Conservation (phyloP, 805 yeast genomes). For the Metschnikowia cubensis region DNA sequence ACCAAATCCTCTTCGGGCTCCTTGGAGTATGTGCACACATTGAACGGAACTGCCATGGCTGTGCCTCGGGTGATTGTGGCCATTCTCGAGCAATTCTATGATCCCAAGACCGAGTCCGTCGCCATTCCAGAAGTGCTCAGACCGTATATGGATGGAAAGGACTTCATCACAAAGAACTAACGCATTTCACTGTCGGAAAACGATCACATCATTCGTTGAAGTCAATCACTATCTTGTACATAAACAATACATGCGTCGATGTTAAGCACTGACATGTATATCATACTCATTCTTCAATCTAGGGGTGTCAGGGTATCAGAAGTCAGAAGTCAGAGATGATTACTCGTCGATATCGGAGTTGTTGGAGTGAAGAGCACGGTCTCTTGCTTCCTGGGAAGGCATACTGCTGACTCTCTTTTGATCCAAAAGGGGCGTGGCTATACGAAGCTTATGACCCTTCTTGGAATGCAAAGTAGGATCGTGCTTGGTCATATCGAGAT, state of each 20-base stretch:
- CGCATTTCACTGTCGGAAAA: neutral
- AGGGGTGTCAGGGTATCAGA: neutral
- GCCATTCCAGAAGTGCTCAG: conserved; percentile 64
- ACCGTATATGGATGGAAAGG: conserved; percentile 67
- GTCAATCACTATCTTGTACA: no score
- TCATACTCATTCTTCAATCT: neutral
- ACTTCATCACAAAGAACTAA: conserved; percentile 19
- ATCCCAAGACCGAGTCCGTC: conserved; percentile 50
- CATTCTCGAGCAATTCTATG: conserved; percentile 80
- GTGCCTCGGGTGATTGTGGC: conserved; percentile 89
- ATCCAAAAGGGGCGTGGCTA: conserved; percentile 8
- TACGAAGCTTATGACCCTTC: conserved; percentile 14
- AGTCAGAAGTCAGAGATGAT: neutral
- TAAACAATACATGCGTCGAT: no score
- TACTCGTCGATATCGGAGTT: conserved; percentile 18
- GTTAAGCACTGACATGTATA: conserved; percentile 6
- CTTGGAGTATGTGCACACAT: conserved; percentile 64
- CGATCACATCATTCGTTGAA: no score
- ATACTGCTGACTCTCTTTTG: conserved; percentile 9
- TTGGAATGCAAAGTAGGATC: conserved; percentile 23
- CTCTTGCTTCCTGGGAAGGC: conserved; percentile 8
- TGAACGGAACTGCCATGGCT: conserved; percentile 95
- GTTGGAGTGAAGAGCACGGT: conserved; percentile 4
- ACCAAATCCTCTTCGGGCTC: conserved; percentile 36
- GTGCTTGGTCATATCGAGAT: conserved; percentile 3